Percentiles rank a stretch among this genome's conserved stretches.
Evolutionary conservation across 2,329 filamentous ascomycete genomes (phyloP).

Genomic region (Mycosphaerella sp.): DNA sequence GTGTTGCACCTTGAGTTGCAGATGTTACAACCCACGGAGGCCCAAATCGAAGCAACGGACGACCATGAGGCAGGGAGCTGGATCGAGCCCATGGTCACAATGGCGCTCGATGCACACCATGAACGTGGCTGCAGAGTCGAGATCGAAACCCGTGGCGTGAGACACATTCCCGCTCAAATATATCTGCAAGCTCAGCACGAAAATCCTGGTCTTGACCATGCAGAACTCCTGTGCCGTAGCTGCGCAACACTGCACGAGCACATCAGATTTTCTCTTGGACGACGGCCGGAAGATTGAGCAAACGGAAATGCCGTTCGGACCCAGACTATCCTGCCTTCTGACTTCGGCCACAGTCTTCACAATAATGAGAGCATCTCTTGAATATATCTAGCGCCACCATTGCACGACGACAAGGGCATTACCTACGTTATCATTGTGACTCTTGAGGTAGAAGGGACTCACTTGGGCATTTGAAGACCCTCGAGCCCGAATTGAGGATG

Average conservation of each 20-base stretch:
- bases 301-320: neutral
- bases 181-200: conserved; percentile 12
- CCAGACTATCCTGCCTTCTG: no score
- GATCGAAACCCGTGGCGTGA: conserved; percentile 24
- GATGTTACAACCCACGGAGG: conserved; percentile 28
- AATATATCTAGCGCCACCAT: no score
- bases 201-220: conserved; percentile 7
- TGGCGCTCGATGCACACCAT: conserved; percentile 21
- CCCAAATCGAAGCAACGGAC: conserved; percentile 23
- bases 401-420: no score
- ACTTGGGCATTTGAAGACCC: no score
- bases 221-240: conserved; percentile 17
- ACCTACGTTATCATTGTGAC: no score
- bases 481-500: no score
- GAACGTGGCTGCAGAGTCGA: conserved; percentile 27
- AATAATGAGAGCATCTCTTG: no score
- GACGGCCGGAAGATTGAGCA: neutral
- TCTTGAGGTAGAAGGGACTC: no score
- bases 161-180: conserved; percentile 23
- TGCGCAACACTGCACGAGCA: conserved; percentile 25
- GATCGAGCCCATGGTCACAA: conserved; percentile 30
- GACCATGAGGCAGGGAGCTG: conserved; percentile 25
- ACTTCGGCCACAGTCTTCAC: no score
- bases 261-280: conserved; percentile 26
- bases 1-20: conserved; percentile 26